Conservation (phyloP, 2,329 filamentous ascomycete genomes). For the Aspergillus fumigatiaffinis region DNA sequence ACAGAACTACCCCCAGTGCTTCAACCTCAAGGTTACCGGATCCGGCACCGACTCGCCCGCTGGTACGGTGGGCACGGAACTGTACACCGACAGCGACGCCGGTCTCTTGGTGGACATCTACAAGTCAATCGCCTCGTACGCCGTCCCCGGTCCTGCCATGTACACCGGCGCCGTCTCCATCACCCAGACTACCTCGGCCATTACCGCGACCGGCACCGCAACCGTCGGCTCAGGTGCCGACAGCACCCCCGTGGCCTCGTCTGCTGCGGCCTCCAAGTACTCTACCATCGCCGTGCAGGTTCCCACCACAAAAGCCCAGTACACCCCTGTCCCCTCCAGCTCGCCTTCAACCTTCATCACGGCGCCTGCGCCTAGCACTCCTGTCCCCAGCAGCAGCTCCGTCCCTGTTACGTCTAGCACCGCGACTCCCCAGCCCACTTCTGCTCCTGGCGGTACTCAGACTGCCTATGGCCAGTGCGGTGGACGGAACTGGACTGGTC, state of each 20-base stretch:
- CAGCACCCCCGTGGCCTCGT: background rate
- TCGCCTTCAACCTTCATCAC: too few relatives aligned
- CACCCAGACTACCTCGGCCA: slow-evolving; percentile 12
- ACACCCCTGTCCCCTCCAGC: too few relatives aligned
- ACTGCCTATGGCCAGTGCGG: background rate
- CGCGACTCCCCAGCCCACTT: background rate
- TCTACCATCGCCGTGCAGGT: too few relatives aligned
- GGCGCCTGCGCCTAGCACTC: too few relatives aligned
- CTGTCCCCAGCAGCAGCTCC: background rate
- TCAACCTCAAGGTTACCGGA: slow-evolving; percentile 56
- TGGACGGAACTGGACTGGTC: background rate
- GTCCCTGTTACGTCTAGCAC: background rate
- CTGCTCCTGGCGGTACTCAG: background rate
- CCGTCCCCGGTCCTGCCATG: slow-evolving; percentile 13
- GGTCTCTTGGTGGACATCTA: slow-evolving; percentile 59
- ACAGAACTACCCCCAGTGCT: slow-evolving; percentile 52
- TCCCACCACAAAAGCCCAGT: too few relatives aligned
- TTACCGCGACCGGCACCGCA: slow-evolving; percentile 7
- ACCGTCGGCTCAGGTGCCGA: background rate
- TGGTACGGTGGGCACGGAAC: slow-evolving; percentile 47
- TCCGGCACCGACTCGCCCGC: slow-evolving; percentile 43
- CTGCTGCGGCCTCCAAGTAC: background rate
- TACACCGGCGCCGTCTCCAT: slow-evolving; percentile 10
- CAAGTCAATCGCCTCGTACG: slow-evolving; percentile 10
- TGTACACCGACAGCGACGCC: slow-evolving; percentile 54